These are phyloP conservation scores for Erigeron philadelphicus DNA, from an alignment of 140 eudicot genomes.

Conservation along the genomic window DNA sequence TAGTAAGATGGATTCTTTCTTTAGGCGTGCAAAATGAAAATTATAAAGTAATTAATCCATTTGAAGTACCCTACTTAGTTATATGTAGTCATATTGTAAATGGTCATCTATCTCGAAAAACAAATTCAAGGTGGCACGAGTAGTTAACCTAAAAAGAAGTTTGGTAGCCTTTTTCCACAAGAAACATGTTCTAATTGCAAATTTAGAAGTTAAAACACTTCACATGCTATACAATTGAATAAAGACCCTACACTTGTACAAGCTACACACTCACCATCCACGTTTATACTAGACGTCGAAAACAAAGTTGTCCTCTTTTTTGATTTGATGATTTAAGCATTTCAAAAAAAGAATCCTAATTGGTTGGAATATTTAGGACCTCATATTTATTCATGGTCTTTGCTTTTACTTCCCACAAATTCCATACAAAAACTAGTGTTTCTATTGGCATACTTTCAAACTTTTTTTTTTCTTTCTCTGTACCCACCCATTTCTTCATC, in stretches of 20 bases:
- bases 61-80: neutral
- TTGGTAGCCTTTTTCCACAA: slow-evolving; percentile 21
- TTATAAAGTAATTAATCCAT: too few species aligned
- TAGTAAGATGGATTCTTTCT: too few species aligned
- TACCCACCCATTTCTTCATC: slow-evolving; percentile 49
- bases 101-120: slow-evolving; percentile 9
- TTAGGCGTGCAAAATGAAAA: too few species aligned
- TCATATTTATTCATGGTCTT: slow-evolving; percentile 60
- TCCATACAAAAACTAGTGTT: slow-evolving; percentile 24
- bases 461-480: slow-evolving; percentile 11
- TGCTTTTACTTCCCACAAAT: slow-evolving; percentile 26
- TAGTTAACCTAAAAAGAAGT: slow-evolving; percentile 24
- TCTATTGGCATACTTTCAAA: slow-evolving; percentile 19
- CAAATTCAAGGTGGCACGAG: slow-evolving; percentile 16
- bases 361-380: slow-evolving; percentile 58
- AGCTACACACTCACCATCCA: slow-evolving; percentile 31
- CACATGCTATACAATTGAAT: slow-evolving; percentile 16
- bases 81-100: neutral
- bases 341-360: slow-evolving; percentile 11
- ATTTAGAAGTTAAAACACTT: slow-evolving; percentile 9
- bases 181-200: slow-evolving; percentile 27
- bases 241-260: slow-evolving; percentile 28
- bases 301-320: neutral
- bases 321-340: slow-evolving; percentile 30
- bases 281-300: slow-evolving; percentile 12